A percentile compares a stretch with the other conserved stretches of the same genome.
Evolutionary conservation across 140 eudicot genomes (phyloP).

Genomic region (Anethum foeniculum): DNA sequence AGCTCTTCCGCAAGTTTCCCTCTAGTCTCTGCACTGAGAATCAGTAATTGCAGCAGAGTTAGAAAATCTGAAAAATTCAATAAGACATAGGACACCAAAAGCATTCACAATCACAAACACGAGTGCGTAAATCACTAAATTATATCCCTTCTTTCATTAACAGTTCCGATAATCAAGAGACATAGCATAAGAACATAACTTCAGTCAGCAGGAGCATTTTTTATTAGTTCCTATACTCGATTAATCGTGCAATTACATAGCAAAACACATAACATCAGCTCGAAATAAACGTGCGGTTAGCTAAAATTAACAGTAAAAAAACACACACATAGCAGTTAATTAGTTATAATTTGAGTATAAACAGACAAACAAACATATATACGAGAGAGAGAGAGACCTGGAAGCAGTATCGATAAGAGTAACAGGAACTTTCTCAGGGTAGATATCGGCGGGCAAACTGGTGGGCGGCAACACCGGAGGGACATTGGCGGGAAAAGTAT

Average conservation of each 20-base stretch:
- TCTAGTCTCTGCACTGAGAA: slow-evolving; percentile 60
- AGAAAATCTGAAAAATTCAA: neutral
- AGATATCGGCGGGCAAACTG: slow-evolving; percentile 16
- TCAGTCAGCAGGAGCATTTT: neutral
- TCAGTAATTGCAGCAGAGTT: neutral
- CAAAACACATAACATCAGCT: neutral
- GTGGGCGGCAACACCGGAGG: slow-evolving; percentile 55
- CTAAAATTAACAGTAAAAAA: neutral
- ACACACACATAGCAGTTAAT: neutral
- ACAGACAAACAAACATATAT: neutral
- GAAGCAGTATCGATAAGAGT: slow-evolving; percentile 15
- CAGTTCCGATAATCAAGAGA: neutral
- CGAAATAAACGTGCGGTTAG: neutral
- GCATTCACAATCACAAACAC: neutral
- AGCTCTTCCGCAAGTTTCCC: slow-evolving; percentile 71
- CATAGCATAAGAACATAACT: neutral
- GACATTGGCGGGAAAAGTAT: slow-evolving; percentile 34
- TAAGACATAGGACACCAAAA: neutral
- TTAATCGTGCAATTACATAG: neutral
- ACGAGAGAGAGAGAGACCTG: neutral
- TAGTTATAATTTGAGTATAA: neutral
- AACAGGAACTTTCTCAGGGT: slow-evolving; percentile 13
- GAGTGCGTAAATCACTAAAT: too few relatives aligned
- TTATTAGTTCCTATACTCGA: neutral
- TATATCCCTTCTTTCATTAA: neutral